Conservation (phyloP, 345 rosid species). For the Camelina sativa region DNA sequence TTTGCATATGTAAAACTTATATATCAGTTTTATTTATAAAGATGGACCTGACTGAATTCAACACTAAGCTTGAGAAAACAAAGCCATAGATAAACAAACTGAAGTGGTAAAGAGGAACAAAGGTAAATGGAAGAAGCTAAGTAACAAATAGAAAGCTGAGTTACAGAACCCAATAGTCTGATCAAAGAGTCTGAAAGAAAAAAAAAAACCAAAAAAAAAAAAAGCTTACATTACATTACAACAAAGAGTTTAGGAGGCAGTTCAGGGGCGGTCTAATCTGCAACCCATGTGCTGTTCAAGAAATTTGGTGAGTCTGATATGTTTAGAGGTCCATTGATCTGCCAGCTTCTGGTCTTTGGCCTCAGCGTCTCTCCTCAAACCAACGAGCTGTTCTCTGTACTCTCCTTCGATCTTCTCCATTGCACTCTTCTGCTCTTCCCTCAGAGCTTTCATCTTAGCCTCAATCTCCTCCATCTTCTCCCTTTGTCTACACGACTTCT, state of each 20-base stretch:
- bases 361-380: constrained; percentile 80
- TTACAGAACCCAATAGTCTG: constrained; percentile 23
- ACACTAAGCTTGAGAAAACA: constrained; percentile 26
- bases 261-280: constrained; percentile 48
- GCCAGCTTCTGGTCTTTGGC: constrained; percentile 86
- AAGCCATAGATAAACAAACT: background rate
- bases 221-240: constrained; percentile 33
- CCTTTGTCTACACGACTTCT: constrained; percentile 72
- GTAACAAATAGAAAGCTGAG: constrained; percentile 37
- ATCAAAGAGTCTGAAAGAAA: background rate
- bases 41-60: background rate
- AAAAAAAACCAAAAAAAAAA: too few relatives aligned
- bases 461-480: constrained; percentile 94
- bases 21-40: background rate
- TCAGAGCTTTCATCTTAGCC: constrained; percentile 76
- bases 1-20: background rate
- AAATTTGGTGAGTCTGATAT: constrained; percentile 70
- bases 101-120: background rate
- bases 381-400: constrained; percentile 71
- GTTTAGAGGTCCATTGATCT: constrained; percentile 86
- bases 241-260: constrained; percentile 1
- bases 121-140: constrained; percentile 8
- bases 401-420: constrained; percentile 85
- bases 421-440: constrained; percentile 76
- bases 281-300: constrained; percentile 73